Evolutionary conservation across 345 rosid species (phyloP).

Genomic region (Erodium maritimum): DNA sequence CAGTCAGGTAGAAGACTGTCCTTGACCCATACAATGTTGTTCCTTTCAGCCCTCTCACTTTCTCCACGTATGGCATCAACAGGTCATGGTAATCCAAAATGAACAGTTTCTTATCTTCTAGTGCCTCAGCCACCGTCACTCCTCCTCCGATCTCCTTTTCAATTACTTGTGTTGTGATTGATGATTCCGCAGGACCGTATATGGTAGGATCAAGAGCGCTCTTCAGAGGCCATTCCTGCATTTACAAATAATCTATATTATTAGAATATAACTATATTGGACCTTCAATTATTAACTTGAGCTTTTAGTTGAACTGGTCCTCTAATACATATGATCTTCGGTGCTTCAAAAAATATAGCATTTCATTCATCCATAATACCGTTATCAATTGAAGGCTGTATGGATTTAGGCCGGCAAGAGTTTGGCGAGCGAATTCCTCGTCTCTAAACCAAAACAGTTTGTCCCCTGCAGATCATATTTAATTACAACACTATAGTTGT

Average conservation of each 20-base stretch:
- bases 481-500: not conserved
- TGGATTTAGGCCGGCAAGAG: slow-evolving; percentile 77
- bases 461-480: slow-evolving; percentile 30
- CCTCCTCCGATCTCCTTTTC: slow-evolving; percentile 45
- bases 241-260: too few relatives aligned
- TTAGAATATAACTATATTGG: too few relatives aligned
- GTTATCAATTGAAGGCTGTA: slow-evolving; percentile 31
- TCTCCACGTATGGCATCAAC: slow-evolving; percentile 50
- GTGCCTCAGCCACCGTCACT: slow-evolving; percentile 40
- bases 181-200: slow-evolving; percentile 56
- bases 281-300: too few relatives aligned
- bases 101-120: slow-evolving; percentile 37
- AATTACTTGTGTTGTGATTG: slow-evolving; percentile 44
- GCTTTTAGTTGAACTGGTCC: too few relatives aligned
- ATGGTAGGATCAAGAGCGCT: slow-evolving; percentile 54
- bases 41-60: slow-evolving; percentile 36
- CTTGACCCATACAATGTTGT: slow-evolving; percentile 54
- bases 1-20: slow-evolving; percentile 45
- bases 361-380: too few relatives aligned
- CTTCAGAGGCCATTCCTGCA: slow-evolving; percentile 76
- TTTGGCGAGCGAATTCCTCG: slow-evolving; percentile 67
- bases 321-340: too few relatives aligned
- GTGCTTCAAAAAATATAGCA: too few relatives aligned
- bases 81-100: slow-evolving; percentile 50
- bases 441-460: slow-evolving; percentile 64